Percentiles rank a stretch among this genome's conserved stretches.
Evolutionary conservation across 2,329 filamentous ascomycete species (phyloP).

Genomic region (Tolypocladium tundrense): DNA sequence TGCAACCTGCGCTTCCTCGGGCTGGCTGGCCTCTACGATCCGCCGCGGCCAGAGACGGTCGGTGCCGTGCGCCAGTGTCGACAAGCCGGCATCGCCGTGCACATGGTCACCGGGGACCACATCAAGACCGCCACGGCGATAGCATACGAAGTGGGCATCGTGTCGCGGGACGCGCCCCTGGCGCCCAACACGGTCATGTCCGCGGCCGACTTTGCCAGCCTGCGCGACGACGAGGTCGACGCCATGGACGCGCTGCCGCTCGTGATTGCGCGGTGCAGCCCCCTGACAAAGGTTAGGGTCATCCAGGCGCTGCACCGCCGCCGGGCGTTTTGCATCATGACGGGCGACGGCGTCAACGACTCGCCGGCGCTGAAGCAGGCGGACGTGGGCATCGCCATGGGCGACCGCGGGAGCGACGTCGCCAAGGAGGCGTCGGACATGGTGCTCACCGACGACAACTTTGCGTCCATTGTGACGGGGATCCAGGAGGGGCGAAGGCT

Average conservation of each 20-base stretch:
- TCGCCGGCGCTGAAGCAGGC: conserved; percentile 62
- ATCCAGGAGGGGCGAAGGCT: conserved; percentile 60
- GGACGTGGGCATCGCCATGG: conserved; percentile 70
- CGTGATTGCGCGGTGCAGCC: conserved; percentile 60
- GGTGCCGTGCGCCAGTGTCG: conserved; percentile 49
- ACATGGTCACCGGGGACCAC: conserved; percentile 63
- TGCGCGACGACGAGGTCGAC: conserved; percentile 54
- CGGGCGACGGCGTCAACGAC: conserved; percentile 67
- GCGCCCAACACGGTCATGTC: conserved; percentile 44
- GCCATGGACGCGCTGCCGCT: conserved; percentile 49
- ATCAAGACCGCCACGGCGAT: conserved; percentile 58
- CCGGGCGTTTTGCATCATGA: conserved; percentile 62
- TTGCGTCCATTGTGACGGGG: conserved; percentile 67
- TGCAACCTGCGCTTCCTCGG: conserved; percentile 53
- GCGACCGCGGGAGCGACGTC: conserved; percentile 59
- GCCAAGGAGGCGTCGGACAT: conserved; percentile 79
- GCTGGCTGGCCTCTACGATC: conserved; percentile 62
- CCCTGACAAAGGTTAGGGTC: conserved; percentile 64
- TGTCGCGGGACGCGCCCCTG: conserved; percentile 27
- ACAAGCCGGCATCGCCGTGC: conserved; percentile 52
- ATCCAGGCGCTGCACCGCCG: conserved; percentile 63
- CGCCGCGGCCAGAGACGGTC: conserved; percentile 56
- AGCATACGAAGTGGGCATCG: conserved; percentile 54
- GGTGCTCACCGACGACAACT: conserved; percentile 81
- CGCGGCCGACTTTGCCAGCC: conserved; percentile 50